phyloP scores from a whole-genome alignment of 139 green algal species.

The Pseudopediastrum boryanum region DNA sequence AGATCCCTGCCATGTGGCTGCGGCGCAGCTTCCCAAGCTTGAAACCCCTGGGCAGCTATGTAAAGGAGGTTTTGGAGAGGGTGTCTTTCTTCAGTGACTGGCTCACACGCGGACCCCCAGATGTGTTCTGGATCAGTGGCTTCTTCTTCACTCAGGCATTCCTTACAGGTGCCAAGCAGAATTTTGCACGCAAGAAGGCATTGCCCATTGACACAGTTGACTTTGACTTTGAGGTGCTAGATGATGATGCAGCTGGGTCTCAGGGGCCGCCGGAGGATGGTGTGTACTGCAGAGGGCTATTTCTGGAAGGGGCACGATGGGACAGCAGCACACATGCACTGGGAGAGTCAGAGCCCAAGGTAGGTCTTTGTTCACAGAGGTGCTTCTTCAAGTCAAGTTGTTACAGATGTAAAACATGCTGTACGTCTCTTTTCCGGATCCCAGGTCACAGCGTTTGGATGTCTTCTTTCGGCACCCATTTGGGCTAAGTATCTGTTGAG shows the following conservation, averaged over 20 bases:
- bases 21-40: constrained; percentile 72
- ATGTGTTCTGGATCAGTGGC: constrained; percentile 79
- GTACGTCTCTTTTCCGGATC: too few relatives aligned
- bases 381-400: not conserved
- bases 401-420: not conserved
- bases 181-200: constrained; percentile 79
- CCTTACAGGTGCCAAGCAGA: constrained; percentile 84
- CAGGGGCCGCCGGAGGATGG: constrained; percentile 67
- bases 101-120: constrained; percentile 68
- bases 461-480: too few relatives aligned
- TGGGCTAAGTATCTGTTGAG: too few relatives aligned
- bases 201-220: constrained; percentile 82
- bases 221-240: constrained; percentile 84
- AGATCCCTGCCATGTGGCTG: constrained; percentile 76
- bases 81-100: constrained; percentile 71
- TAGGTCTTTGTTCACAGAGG: not conserved
- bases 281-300: constrained; percentile 76
- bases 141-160: constrained; percentile 94
- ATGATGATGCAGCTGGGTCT: constrained; percentile 35
- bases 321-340: constrained; percentile 58
- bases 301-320: constrained; percentile 79
- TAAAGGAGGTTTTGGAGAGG: constrained; percentile 76
- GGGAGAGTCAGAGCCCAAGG: constrained; percentile 74
- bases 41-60: constrained; percentile 79
- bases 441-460: too few relatives aligned